These are phyloP conservation scores for Lanmaoa rubissima DNA, from an alignment of 768 basidiomycete species.

Conservation along the genomic window DNA sequence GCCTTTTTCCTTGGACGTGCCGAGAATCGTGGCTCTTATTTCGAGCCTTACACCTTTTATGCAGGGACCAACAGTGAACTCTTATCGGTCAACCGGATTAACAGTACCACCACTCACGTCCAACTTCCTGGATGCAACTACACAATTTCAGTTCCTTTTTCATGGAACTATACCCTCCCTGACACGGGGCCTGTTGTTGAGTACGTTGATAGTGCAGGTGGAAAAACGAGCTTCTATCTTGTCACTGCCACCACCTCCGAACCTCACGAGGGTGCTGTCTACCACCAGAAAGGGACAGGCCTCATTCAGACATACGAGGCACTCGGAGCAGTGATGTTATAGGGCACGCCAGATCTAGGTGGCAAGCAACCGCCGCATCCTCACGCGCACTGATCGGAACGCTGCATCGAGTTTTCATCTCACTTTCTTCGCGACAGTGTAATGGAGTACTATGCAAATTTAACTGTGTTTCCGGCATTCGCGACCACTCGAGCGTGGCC, in stretches of 20 bases:
- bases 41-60: conserved; percentile 8
- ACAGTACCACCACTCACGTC: neutral
- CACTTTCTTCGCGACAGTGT: neutral
- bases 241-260: no score
- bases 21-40: conserved; percentile 1
- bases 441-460: neutral
- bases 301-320: no score
- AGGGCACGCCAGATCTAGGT: neutral
- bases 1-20: conserved; percentile 14
- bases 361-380: neutral
- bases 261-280: no score
- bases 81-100: conserved; percentile 1
- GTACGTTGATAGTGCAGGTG: conserved; percentile 7
- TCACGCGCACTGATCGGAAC: neutral
- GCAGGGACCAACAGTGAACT: conserved; percentile 11
- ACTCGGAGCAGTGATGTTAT: neutral
- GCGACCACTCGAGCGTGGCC: neutral
- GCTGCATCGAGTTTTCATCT: neutral
- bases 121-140: conserved; percentile 6
- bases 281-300: no score
- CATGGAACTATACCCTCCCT: conserved; percentile 7
- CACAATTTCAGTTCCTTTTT: conserved; percentile 1
- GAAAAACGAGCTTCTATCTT: no score
- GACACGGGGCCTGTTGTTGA: neutral
- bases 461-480: neutral